These are phyloP conservation scores for Dendrobium catenatum DNA, from an alignment of 106 monocot species.

Conservation along the genomic window DNA sequence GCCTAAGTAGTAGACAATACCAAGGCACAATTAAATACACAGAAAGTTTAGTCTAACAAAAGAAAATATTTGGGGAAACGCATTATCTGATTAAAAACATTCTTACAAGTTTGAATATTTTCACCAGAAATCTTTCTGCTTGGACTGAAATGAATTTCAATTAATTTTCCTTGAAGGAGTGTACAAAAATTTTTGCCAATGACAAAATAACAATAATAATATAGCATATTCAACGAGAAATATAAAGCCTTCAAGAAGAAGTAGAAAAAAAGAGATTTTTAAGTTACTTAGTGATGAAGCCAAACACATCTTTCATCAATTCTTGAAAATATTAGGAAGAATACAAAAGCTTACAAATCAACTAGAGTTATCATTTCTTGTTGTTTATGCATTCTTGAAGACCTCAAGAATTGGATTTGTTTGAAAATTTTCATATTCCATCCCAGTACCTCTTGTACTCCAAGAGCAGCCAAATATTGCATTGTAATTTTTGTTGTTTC, in stretches of 20 bases:
- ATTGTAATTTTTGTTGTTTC: slow-evolving; percentile 99
- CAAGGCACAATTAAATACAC: slow-evolving; percentile 8
- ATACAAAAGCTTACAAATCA: slow-evolving; percentile 70
- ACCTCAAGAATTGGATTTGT: slow-evolving; percentile 98
- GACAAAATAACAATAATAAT: not conserved
- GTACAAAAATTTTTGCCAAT: not conserved
- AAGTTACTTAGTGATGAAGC: not conserved
- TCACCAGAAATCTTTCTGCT: slow-evolving; percentile 95
- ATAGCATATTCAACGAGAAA: slow-evolving; percentile 7
- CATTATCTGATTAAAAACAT: not conserved
- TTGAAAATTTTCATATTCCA: slow-evolving; percentile 93
- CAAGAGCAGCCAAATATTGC: slow-evolving; percentile 96
- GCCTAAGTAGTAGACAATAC: not conserved
- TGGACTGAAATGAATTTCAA: slow-evolving; percentile 88
- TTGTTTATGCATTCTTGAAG: slow-evolving; percentile 94
- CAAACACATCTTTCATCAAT: not conserved
- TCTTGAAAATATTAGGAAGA: slow-evolving; percentile 3
- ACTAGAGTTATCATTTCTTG: slow-evolving; percentile 94
- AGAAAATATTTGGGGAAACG: not conserved
- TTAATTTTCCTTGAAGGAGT: slow-evolving; percentile 77
- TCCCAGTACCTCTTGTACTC: slow-evolving; percentile 95
- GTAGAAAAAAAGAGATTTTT: not conserved
- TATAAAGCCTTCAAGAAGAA: not conserved
- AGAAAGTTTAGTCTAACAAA: slow-evolving; percentile 8
- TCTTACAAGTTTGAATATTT: slow-evolving; percentile 89